These are phyloP conservation scores for Geosiphon pyriformis DNA, from an alignment of 192 early-diverging fungal species.

Conservation along the genomic window DNA sequence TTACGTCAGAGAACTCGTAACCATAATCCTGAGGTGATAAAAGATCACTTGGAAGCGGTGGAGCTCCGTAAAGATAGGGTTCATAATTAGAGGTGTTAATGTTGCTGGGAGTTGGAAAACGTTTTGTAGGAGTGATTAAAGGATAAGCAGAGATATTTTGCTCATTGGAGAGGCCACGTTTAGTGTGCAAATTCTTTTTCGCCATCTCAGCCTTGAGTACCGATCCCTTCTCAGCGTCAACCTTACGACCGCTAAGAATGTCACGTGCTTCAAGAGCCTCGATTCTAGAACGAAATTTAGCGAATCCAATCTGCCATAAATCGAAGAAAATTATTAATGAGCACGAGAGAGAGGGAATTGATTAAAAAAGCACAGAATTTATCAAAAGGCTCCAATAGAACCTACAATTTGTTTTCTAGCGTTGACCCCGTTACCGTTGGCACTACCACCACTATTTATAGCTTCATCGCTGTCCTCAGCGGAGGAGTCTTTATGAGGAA, in stretches of 20 bases:
- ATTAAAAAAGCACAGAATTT: not conserved
- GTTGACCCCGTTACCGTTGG: conserved; percentile 44
- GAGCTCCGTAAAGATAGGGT: conserved; percentile 35
- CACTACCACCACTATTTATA: conserved; percentile 23
- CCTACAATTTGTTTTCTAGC: conserved; percentile 87
- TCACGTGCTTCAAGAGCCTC: conserved; percentile 93
- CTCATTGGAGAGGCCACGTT: conserved; percentile 65
- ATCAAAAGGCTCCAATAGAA: conserved; percentile 11
- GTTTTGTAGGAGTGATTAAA: conserved; percentile 2
- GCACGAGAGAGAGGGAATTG: not conserved
- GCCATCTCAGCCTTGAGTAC: conserved; percentile 98
- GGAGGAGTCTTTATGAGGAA: conserved; percentile 63
- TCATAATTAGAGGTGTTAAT: conserved; percentile 31
- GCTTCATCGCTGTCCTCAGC: conserved; percentile 42
- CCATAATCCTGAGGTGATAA: conserved; percentile 49
- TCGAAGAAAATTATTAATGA: not conserved
- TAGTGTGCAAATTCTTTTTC: conserved; percentile 96
- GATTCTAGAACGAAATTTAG: conserved; percentile 85
- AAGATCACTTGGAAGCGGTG: conserved; percentile 50
- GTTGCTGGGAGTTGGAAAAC: conserved; percentile 18
- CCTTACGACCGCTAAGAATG: conserved; percentile 83
- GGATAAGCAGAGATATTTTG: conserved; percentile 16
- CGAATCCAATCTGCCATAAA: conserved; percentile 94
- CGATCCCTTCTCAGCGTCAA: conserved; percentile 81
- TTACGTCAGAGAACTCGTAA: conserved; percentile 49